phyloP scores from a whole-genome alignment of 1,139 yeast species.

The Kodamaea sp. region DNA sequence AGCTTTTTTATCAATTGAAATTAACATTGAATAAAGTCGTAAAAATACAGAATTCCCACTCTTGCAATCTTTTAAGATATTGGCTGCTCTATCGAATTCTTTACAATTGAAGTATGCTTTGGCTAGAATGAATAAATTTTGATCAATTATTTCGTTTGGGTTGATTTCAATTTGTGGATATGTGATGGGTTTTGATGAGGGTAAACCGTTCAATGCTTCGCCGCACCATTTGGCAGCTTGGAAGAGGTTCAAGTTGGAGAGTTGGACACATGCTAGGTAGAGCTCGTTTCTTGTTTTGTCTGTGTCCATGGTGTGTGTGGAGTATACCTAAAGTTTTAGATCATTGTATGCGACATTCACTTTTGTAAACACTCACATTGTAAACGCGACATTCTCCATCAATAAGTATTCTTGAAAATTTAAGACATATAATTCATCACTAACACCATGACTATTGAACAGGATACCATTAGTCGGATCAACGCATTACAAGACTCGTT shows the following conservation, averaged over 20 bases:
- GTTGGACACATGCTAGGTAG: slow-evolving; percentile 23
- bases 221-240: slow-evolving; percentile 81
- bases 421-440: not conserved
- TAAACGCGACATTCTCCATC: too few relatives aligned
- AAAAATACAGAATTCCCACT: slow-evolving; percentile 62
- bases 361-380: too few relatives aligned
- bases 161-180: slow-evolving; percentile 11
- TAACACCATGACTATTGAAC: not conserved
- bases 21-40: slow-evolving; percentile 61
- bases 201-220: slow-evolving; percentile 62
- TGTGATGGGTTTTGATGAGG: slow-evolving; percentile 11
- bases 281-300: slow-evolving; percentile 22
- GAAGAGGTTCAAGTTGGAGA: slow-evolving; percentile 48
- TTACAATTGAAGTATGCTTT: slow-evolving; percentile 75
- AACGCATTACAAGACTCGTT: slow-evolving; percentile 4
- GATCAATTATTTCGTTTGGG: slow-evolving; percentile 31
- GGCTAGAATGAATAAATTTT: slow-evolving; percentile 54
- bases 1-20: slow-evolving; percentile 70
- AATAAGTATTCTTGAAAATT: too few relatives aligned
- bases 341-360: too few relatives aligned
- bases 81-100: slow-evolving; percentile 80
- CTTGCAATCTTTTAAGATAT: slow-evolving; percentile 48
- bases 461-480: not conserved
- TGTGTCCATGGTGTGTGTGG: slow-evolving; percentile 8
- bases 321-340: too few relatives aligned